Percentiles rank a stretch among this genome's conserved stretches.
Evolutionary conservation across 305 asterid genomes (phyloP).

Genomic region (Nicotiana rustica): DNA sequence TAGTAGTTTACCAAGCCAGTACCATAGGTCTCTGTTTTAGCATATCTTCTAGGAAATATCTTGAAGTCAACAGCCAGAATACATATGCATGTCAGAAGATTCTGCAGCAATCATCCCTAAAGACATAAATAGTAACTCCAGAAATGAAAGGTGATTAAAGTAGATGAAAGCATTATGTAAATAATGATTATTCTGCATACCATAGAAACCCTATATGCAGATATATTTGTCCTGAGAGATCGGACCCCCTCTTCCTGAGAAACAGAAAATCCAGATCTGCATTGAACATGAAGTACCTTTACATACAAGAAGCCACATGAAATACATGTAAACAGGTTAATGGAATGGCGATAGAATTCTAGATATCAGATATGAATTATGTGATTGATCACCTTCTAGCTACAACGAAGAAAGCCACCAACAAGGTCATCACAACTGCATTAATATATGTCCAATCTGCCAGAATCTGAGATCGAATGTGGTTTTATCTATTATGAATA

Average conservation of each 20-base stretch:
- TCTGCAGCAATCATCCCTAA: slow-evolving; percentile 59
- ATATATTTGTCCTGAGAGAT: slow-evolving; percentile 60
- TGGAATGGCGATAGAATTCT: slow-evolving; percentile 35
- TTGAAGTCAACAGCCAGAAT: slow-evolving; percentile 95
- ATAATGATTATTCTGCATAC: slow-evolving; percentile 43
- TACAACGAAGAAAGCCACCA: slow-evolving; percentile 53
- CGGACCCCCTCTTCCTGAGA: slow-evolving; percentile 59
- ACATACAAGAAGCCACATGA: slow-evolving; percentile 28
- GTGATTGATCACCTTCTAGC: slow-evolving; percentile 56
- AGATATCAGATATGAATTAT: background rate
- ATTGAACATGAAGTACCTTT: slow-evolving; percentile 55
- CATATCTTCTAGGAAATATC: slow-evolving; percentile 92
- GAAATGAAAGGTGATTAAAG: slow-evolving; percentile 17
- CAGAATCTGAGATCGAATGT: slow-evolving; percentile 63
- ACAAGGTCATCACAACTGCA: slow-evolving; percentile 51
- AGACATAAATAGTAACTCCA: slow-evolving; percentile 34
- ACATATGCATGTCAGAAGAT: slow-evolving; percentile 75
- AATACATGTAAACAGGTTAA: slow-evolving; percentile 35
- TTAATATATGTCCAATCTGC: slow-evolving; percentile 71
- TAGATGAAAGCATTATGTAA: slow-evolving; percentile 31
- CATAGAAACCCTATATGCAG: slow-evolving; percentile 83
- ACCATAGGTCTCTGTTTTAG: slow-evolving; percentile 94
- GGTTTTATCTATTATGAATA: slow-evolving; percentile 35
- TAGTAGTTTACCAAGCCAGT: slow-evolving; percentile 75
- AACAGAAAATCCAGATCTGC: slow-evolving; percentile 64